Base-by-base conservation (phyloP, 768 basidiomycete species). In the Mycena indigotica region DNA sequence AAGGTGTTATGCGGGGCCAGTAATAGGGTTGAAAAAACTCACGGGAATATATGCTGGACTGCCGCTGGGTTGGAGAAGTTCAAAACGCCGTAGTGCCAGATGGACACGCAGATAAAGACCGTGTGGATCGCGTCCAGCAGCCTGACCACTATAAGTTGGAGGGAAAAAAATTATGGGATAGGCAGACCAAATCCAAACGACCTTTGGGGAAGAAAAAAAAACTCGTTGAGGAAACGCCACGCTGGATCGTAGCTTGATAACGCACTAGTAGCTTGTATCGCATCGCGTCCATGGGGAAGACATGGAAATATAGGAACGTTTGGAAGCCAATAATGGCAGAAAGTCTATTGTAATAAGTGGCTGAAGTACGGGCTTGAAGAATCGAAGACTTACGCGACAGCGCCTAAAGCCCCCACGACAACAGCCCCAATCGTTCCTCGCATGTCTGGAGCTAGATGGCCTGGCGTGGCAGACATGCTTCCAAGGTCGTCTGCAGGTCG, bases 241-340 rank as follows among this genome's bases (percentile, higher is more conserved):
- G 41, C 21, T 8, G 24, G 23, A 28, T 25, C 23, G 40, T 24
- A 45, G 53, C n/a, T 28, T n/a, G 5, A 48, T 23, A 15, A 48
- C 54, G 30, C 28, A 56, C 55, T 38, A 56, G 48, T 17, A 56
- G 32, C 48, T 56, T 56, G 35, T 50, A 50, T 45, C 48, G 30
- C 48, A 50, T 25, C 38, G 48, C n/a, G 55, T 56, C 55, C 17
- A 38, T 38, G 23, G 46, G 46, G 30, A 50, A 56, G 55, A 56
- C 50, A 28, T 41, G 29, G 19, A 56, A 56, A 25, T 56, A 56
- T 8, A 56, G 35, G 24, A 56, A 56, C 29, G 55, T 56, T 41
- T 56, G 55, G 24, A 56, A 56, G 21, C 54, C 54, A 28, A 55
- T 28, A 28, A 55, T 46, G 23, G 54, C 30, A 21, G 54, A 55